phyloP scores from a whole-genome alignment of 1,284 basidiomycete genomes.

The Leccinum angustisporum region DNA sequence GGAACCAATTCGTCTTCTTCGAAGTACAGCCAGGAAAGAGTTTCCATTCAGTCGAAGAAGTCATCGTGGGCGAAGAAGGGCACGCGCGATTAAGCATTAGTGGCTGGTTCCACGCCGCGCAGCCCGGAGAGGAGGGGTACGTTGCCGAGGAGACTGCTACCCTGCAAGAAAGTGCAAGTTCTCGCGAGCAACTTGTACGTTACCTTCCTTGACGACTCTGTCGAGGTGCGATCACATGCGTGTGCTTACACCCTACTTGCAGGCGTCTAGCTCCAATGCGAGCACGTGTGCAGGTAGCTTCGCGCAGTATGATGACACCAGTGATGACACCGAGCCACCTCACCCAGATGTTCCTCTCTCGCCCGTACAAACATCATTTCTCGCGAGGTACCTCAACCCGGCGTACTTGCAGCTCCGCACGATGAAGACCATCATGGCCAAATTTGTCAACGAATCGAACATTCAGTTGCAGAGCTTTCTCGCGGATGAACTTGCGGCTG shows the following conservation, averaged over 20 bases:
- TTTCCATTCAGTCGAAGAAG: constrained; percentile 98
- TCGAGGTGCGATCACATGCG: neutral
- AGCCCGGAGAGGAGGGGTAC: constrained; percentile 90
- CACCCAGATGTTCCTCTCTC: constrained; percentile 55
- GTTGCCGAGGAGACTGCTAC: constrained; percentile 42
- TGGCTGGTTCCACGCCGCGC: constrained; percentile 95
- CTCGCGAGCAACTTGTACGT: constrained; percentile 78
- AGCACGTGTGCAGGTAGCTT: constrained; percentile 39
- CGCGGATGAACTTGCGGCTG: constrained; percentile 59
- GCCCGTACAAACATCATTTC: constrained; percentile 64
- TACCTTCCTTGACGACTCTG: neutral
- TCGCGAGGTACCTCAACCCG: constrained; percentile 84
- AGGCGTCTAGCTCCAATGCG: constrained; percentile 59
- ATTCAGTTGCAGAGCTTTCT: constrained; percentile 91
- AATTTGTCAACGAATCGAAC: constrained; percentile 88
- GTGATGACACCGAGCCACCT: constrained; percentile 41
- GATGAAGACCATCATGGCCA: constrained; percentile 76
- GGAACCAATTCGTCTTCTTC: constrained; percentile 98
- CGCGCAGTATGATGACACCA: constrained; percentile 51
- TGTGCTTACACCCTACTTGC: constrained; percentile 1
- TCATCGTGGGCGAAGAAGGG: constrained; percentile 78
- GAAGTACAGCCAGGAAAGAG: constrained; percentile 87
- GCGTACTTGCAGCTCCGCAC: constrained; percentile 85
- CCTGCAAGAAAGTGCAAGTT: constrained; percentile 54
- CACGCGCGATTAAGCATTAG: constrained; percentile 84